A percentile compares a stretch with the other conserved stretches of the same genome.
Conservation (phyloP, 306 rosid genomes). For the Fragaria ananassa region DNA sequence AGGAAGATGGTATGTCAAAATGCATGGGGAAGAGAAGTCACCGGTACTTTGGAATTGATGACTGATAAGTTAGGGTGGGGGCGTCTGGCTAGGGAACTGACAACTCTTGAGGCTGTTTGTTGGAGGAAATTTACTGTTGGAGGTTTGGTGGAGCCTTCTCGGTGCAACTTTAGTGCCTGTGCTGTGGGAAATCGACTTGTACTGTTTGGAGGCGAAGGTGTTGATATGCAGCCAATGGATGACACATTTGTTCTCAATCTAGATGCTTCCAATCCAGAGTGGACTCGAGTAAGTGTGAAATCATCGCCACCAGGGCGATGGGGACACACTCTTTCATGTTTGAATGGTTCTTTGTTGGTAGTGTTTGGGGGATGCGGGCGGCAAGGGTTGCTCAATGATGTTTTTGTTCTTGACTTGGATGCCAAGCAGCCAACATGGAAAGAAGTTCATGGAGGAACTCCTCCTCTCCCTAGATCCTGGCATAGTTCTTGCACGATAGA, state of each 20-base stretch:
- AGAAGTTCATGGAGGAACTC: constrained; percentile 80
- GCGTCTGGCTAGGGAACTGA: constrained; percentile 81
- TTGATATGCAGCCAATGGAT: constrained; percentile 95
- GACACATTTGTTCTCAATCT: constrained; percentile 95
- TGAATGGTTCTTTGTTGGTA: constrained; percentile 85
- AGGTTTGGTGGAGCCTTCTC: constrained; percentile 91
- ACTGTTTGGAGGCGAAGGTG: constrained; percentile 96
- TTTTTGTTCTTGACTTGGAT: constrained; percentile 91
- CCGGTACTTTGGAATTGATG: constrained; percentile 83
- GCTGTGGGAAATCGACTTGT: constrained; percentile 95
- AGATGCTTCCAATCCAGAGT: constrained; percentile 79
- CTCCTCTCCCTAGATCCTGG: constrained; percentile 96
- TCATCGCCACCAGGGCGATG: constrained; percentile 99
- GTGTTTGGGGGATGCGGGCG: constrained; percentile 95
- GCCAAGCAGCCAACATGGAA: constrained; percentile 97
- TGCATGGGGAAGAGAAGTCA: constrained; percentile 98
- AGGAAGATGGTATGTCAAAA: constrained; percentile 99
- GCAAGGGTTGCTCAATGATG: constrained; percentile 91
- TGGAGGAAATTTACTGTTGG: constrained; percentile 90
- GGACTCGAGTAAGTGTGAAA: constrained; percentile 79
- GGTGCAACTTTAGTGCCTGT: constrained; percentile 97
- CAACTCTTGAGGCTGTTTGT: constrained; percentile 92
- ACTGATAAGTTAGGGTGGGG: constrained; percentile 97
- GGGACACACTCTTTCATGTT: constrained; percentile 94
- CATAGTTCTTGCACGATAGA: constrained; percentile 94